A percentile compares a stretch with the other conserved stretches of the same genome.
Evolutionary conservation across 1,284 basidiomycete species (phyloP).

Genomic region (Entoloma clypeatum): DNA sequence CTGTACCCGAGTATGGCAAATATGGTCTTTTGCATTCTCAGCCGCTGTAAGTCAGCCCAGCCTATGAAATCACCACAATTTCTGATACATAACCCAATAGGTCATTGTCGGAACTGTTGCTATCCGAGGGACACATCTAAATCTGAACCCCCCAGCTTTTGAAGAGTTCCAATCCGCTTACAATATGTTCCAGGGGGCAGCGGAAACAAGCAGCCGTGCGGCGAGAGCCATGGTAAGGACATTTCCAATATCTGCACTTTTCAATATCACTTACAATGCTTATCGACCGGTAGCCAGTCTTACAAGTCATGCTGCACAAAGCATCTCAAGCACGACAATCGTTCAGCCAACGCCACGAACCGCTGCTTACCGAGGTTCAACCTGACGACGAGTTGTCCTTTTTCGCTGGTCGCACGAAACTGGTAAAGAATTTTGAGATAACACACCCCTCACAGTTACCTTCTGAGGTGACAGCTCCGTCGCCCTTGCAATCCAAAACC

Average conservation of each 20-base stretch:
- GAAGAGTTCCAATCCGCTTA: constrained; percentile 40
- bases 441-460: constrained; percentile 11
- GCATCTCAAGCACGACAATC: constrained; percentile 29
- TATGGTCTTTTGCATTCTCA: constrained; percentile 47
- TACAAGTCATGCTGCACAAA: constrained; percentile 37
- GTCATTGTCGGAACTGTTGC: constrained; percentile 44
- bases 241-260: constrained; percentile 6
- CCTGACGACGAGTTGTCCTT: constrained; percentile 39
- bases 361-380: constrained; percentile 18
- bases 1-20: constrained; percentile 42
- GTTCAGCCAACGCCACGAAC: constrained; percentile 20
- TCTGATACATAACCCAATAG: constrained; percentile 21
- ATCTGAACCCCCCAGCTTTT: constrained; percentile 38
- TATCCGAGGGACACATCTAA: constrained; percentile 34
- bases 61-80: not conserved
- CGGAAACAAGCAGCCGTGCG: constrained; percentile 42
- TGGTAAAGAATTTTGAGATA: no score
- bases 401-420: constrained; percentile 31
- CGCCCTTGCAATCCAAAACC: not conserved
- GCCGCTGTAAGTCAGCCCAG: constrained; percentile 35
- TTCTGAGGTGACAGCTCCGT: constrained; percentile 1
- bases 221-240: constrained; percentile 38
- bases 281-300: constrained; percentile 29
- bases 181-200: constrained; percentile 36
- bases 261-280: not conserved